Base-by-base conservation (phyloP, 768 basidiomycete species). In the Russula sp. region DNA sequence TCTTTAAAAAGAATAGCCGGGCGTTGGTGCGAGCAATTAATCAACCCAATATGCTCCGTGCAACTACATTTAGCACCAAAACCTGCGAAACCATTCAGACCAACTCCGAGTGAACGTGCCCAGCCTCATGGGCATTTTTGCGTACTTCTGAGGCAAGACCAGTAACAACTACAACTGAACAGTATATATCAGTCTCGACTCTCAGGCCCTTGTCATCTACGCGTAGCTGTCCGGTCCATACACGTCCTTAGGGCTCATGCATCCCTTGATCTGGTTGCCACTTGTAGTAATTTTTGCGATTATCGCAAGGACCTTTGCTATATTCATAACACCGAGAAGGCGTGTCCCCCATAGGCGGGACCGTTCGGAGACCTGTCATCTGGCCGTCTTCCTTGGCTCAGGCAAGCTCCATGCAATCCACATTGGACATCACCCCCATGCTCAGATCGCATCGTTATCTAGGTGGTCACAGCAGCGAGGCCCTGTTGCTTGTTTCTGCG, bases 401-500 rank as follows among this genome's bases (percentile, higher is more conserved):
- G 95, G 95, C 90, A 69, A 69, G 78, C 73, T 56, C 20, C 4
- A 36, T 46, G 22, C 32, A 13, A 20, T 38, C 18, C 34, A 7
- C 56, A 14, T 57, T 36, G 51, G 11, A 4, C 51, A 34, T 20
- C 38, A 32, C 42, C 59, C 20, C 60, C 59, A 47, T 63, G 45
- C 59, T 65, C 56, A 65, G 61, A 57, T 56, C 50, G 46, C 41
- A 60, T 53, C 35, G 60, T 38, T 48, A 32, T 41, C 18, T 70
- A 98, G 96, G 97, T 48, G 97, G 97, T 0, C 97, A 99, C 75
- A 97, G 94, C 16, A 85, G 81, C 64, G 97, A 99, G 77, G 88
- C 87, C 46, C 73, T 96, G 65, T 77, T 79, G 38, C 78, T 98
- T 32, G 59, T 90, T 32, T 87, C 86, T 2, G 75, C 85, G 13